phyloP scores from a whole-genome alignment of 2,329 filamentous ascomycete species.

The Sclerotinia nivalis region DNA sequence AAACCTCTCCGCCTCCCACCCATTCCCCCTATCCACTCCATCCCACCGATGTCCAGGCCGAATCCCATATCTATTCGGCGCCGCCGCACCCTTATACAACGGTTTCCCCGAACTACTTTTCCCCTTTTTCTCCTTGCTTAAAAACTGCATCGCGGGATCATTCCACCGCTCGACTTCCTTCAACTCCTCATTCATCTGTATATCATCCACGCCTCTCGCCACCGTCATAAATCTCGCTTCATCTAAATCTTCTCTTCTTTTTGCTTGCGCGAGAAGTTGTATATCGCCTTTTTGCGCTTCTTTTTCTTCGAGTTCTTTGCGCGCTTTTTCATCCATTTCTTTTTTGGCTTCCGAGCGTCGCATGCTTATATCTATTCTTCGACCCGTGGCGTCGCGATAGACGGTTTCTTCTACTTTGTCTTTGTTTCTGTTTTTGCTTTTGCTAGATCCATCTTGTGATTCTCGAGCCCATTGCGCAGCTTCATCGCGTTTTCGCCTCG shows the following conservation, averaged over 20 bases:
- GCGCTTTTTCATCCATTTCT: slow-evolving; percentile 70
- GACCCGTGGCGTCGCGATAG: slow-evolving; percentile 90
- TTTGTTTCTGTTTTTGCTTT: slow-evolving; percentile 46
- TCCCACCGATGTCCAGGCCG: slow-evolving; percentile 93
- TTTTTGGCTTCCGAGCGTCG: slow-evolving; percentile 83
- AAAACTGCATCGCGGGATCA: slow-evolving; percentile 84
- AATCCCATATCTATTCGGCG: slow-evolving; percentile 93
- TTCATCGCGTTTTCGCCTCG: slow-evolving; percentile 67
- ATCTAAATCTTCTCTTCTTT: slow-evolving; percentile 65
- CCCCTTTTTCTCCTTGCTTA: slow-evolving; percentile 50
- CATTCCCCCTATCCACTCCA: slow-evolving; percentile 90
- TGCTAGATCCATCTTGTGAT: slow-evolving; percentile 37
- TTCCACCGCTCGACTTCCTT: slow-evolving; percentile 82
- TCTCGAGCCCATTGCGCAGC: slow-evolving; percentile 50
- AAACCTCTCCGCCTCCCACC: slow-evolving; percentile 92
- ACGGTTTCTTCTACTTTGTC: slow-evolving; percentile 68
- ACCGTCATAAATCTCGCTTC: slow-evolving; percentile 83
- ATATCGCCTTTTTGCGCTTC: slow-evolving; percentile 82
- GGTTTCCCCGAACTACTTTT: slow-evolving; percentile 35
- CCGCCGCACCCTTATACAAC: slow-evolving; percentile 74
- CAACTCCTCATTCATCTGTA: slow-evolving; percentile 79
- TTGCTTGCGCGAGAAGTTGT: slow-evolving; percentile 68
- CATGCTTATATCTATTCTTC: slow-evolving; percentile 92
- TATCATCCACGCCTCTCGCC: slow-evolving; percentile 80
- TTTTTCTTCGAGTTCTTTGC: slow-evolving; percentile 63